Percentiles rank a stretch among this genome's conserved stretches.
These are phyloP conservation scores for Coniosporium tulheliwenetii DNA, from an alignment of 2,329 filamentous ascomycete species.

Conservation along the genomic window DNA sequence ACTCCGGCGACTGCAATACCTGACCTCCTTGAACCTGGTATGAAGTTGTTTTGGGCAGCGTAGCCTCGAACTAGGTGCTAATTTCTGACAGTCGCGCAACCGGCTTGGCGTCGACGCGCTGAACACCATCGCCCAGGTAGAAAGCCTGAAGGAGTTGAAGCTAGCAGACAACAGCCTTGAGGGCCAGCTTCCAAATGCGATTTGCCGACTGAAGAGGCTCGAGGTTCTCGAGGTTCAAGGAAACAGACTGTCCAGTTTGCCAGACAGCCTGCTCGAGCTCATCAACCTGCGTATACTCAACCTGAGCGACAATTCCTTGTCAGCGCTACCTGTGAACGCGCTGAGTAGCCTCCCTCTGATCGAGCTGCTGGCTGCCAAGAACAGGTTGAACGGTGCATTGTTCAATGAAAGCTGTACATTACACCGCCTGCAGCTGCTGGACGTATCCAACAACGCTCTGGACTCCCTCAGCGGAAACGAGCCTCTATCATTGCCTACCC, in stretches of 20 bases:
- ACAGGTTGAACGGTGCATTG: conserved; percentile 58
- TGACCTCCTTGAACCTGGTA: conserved; percentile 74
- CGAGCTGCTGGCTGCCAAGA: conserved; percentile 62
- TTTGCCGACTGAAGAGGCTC: conserved; percentile 50
- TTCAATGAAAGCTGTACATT: conserved; percentile 24
- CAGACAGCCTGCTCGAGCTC: conserved; percentile 51
- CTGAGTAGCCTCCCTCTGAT: conserved; percentile 53
- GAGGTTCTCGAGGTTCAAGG: conserved; percentile 69
- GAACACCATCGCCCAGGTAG: conserved; percentile 58
- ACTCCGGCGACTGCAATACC: conserved; percentile 51
- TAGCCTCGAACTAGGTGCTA: background rate
- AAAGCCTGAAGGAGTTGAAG: conserved; percentile 60
- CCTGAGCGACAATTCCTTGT: conserved; percentile 63
- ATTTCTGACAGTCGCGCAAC: conserved; percentile 53
- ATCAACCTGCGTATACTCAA: conserved; percentile 60
- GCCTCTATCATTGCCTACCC: conserved; percentile 47
- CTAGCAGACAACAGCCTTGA: conserved; percentile 63
- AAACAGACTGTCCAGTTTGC: conserved; percentile 62
- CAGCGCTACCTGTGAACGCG: conserved; percentile 51
- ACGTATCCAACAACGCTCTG: conserved; percentile 65
- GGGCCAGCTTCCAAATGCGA: conserved; percentile 47
- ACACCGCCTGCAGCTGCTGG: conserved; percentile 49
- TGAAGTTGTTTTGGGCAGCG: conserved; percentile 13
- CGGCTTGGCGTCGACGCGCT: conserved; percentile 57
- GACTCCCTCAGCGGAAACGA: conserved; percentile 32